These are phyloP conservation scores for Suillus decipiens DNA, from an alignment of 768 basidiomycete species.

Conservation along the genomic window DNA sequence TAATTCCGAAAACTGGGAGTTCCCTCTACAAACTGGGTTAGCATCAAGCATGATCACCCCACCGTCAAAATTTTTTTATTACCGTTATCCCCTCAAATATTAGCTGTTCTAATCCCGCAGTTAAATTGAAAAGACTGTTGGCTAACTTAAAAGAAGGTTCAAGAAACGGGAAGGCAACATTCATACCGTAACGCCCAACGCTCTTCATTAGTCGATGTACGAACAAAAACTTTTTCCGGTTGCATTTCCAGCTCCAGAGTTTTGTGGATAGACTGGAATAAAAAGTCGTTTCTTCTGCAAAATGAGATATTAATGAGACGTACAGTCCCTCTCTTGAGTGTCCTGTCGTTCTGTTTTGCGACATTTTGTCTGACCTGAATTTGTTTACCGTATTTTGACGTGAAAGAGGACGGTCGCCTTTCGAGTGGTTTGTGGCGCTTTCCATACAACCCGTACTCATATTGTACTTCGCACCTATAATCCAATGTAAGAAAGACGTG, in stretches of 20 bases:
- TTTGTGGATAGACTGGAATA: conserved; percentile 67
- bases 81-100: conserved; percentile 52
- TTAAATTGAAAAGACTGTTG: conserved; percentile 70
- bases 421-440: conserved; percentile 49
- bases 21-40: conserved; percentile 56
- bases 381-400: conserved; percentile 56
- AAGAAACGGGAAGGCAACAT: conserved; percentile 1
- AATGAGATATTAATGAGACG: conserved; percentile 15
- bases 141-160: conserved; percentile 4
- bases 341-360: conserved; percentile 56
- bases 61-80: conserved; percentile 18
- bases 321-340: conserved; percentile 57
- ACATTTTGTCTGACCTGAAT: conserved; percentile 55
- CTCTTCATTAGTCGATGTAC: conserved; percentile 60
- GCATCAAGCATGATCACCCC: not conserved
- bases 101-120: conserved; percentile 62
- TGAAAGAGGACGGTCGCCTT: conserved; percentile 56
- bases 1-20: conserved; percentile 78
- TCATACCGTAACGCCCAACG: conserved; percentile 75
- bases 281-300: not conserved
- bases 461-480: conserved; percentile 77
- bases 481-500: conserved; percentile 5
- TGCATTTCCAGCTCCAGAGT: conserved; percentile 72
- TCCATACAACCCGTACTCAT: conserved; percentile 73
- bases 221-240: conserved; percentile 56